Evolutionary conservation across 768 basidiomycete species (phyloP).

Genomic region (Russula sp.): DNA sequence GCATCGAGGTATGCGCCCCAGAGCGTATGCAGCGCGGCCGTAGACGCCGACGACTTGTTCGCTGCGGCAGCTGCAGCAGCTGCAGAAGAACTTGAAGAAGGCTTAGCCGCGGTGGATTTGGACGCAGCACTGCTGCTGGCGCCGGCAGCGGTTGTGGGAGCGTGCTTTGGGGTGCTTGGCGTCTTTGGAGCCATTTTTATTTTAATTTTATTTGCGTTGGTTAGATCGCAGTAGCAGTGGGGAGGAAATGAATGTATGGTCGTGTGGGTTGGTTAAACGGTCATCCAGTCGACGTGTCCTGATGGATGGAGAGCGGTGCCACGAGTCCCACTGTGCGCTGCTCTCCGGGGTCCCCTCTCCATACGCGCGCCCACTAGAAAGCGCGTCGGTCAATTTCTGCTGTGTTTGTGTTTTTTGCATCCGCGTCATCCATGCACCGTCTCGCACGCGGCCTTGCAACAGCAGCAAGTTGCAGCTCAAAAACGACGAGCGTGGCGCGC

Average conservation of each 20-base stretch:
- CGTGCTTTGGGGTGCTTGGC: conserved; percentile 11
- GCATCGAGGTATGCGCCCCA: conserved; percentile 71
- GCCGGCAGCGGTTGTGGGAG: conserved; percentile 17
- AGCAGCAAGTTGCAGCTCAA: neutral
- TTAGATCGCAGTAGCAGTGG: neutral
- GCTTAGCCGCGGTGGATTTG: neutral
- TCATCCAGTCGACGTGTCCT: neutral
- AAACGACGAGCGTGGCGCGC: neutral
- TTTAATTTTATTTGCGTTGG: neutral
- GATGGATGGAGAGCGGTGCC: neutral
- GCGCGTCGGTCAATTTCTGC: no score
- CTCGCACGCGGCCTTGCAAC: conserved; percentile 6
- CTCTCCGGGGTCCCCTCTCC: neutral
- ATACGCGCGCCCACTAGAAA: no score
- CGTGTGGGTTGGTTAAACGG: neutral
- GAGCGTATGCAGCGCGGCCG: conserved; percentile 44
- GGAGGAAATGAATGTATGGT: neutral
- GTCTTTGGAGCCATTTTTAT: conserved; percentile 38
- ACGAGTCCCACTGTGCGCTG: neutral
- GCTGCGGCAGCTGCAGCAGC: neutral
- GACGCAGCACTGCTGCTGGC: neutral
- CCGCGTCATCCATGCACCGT: conserved; percentile 7
- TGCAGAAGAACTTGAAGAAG: neutral
- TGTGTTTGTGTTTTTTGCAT: neutral
- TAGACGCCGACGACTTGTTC: neutral